These are phyloP conservation scores for Phytophthora pisi DNA, from an alignment of 352 stramenopile species.

Conservation along the genomic window DNA sequence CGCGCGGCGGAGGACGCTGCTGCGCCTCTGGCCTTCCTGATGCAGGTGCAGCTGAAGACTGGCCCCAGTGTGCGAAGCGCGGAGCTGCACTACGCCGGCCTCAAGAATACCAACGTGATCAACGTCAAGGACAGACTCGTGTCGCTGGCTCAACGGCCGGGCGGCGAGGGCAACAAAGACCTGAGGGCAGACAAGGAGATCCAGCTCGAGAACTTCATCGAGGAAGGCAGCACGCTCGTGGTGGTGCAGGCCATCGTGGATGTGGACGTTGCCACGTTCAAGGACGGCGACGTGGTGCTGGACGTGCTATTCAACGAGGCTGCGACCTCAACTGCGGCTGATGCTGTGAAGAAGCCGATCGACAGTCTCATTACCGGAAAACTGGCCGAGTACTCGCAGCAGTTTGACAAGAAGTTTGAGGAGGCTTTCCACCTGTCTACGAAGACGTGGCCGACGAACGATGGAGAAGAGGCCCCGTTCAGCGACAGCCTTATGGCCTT, in stretches of 20 bases:
- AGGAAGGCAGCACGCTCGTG: constrained; percentile 68
- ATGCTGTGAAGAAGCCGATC: constrained; percentile 28
- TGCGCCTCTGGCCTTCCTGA: constrained; percentile 51
- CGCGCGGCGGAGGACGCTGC: constrained; percentile 4
- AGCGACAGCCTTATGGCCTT: constrained; percentile 71
- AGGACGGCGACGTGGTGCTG: constrained; percentile 56
- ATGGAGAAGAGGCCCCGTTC: constrained; percentile 35
- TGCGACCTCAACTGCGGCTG: constrained; percentile 9
- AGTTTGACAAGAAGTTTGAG: constrained; percentile 70
- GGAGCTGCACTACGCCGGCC: constrained; percentile 61
- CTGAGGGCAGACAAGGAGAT: constrained; percentile 53
- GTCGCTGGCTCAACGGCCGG: constrained; percentile 39
- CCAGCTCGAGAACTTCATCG: constrained; percentile 66
- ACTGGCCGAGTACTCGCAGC: constrained; percentile 25
- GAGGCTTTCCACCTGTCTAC: constrained; percentile 52
- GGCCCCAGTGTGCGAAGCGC: constrained; percentile 25
- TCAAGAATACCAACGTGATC: constrained; percentile 66
- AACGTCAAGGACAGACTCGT: constrained; percentile 79
- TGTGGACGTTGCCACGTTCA: constrained; percentile 41
- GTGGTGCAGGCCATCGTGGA: constrained; percentile 76
- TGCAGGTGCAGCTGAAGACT: constrained; percentile 61
- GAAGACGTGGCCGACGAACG: constrained; percentile 32
- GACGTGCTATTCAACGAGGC: constrained; percentile 74
- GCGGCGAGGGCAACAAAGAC: constrained; percentile 20
- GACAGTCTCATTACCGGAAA: constrained; percentile 27